Percentiles rank a stretch among this genome's conserved stretches.
Evolutionary conservation across 2,329 filamentous ascomycete genomes (phyloP).

Genomic region (Aspergillus sp.): DNA sequence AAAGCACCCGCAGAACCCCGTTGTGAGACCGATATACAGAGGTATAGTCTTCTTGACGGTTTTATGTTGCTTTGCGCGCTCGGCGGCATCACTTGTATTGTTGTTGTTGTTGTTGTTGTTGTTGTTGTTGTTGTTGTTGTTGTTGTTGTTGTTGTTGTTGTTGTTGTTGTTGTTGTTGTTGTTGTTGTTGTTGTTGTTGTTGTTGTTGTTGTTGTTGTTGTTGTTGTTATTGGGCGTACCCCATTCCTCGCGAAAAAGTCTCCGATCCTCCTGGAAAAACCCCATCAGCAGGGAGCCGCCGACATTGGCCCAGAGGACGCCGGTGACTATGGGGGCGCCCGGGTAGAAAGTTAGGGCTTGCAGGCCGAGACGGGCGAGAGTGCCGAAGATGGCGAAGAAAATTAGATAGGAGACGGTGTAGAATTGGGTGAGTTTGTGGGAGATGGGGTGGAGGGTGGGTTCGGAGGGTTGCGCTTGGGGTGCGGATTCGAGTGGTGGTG

Average conservation of each 20-base stretch:
- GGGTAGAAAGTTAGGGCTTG: conserved; percentile 79
- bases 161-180: conserved; percentile 29
- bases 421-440: conserved; percentile 58
- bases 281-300: conserved; percentile 80
- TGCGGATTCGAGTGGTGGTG: conserved; percentile 16
- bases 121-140: conserved; percentile 24
- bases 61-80: conserved; percentile 55
- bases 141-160: conserved; percentile 16
- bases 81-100: conserved; percentile 30
- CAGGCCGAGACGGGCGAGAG: conserved; percentile 77
- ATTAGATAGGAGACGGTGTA: conserved; percentile 81
- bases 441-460: conserved; percentile 37
- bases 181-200: conserved; percentile 23
- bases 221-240: conserved; percentile 37
- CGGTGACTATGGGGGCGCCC: conserved; percentile 71
- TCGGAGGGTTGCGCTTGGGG: conserved; percentile 11
- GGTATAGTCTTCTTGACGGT: conserved; percentile 82
- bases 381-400: conserved; percentile 82
- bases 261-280: conserved; percentile 77
- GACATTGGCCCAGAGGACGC: conserved; percentile 85
- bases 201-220: conserved; percentile 29
- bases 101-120: conserved; percentile 24
- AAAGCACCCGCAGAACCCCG: conserved; percentile 85
- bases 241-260: conserved; percentile 71
- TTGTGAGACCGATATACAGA: conserved; percentile 81